Evolutionary conservation across 352 stramenopile genomes (phyloP), one percentile per base, ranked within the genome.

Genomic region (Phytophthora meadii): DNA sequence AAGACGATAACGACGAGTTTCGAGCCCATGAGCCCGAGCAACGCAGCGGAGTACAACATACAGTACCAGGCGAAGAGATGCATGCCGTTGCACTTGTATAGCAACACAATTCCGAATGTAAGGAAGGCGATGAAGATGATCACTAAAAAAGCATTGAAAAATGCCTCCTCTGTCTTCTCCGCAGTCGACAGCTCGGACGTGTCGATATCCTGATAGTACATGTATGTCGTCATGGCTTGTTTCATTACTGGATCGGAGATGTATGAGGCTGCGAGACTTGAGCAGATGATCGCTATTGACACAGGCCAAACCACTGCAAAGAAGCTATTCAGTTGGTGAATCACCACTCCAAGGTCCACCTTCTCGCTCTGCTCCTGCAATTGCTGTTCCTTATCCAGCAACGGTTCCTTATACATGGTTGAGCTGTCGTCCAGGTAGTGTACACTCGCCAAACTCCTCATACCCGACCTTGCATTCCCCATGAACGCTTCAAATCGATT

Each of bases 1-100:
- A 95, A 62, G 3, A 90, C 70, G 46, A 90, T 81, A 15, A 92
- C 72, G n/a, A 85, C 73, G 19, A 97, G 71, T 49, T 92, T 92
- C 41, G 75, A 72, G 28, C 87, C 88, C 3, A 81, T 87, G 47
- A 95, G 70, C 0, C 78, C 83, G 4, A 97, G 81, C 44, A 95
- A 54, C 36, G 68, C 76, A 25, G 76, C 72, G 10, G 82, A 96
- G 56, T 93, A 89, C 41, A 93, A 47, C 48, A 95, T 76, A 58
- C 90, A 89, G 42, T 93, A 97, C 37, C 76, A 79, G 4, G 87
- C 68, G 51, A 93, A 92, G 37, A 89, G 54, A 53, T 70, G 75
- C 74, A 92, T 91, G 61, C 83, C 89, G 61, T 94, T 79, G 64
- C 84, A 88, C 45, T 93, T 94, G 76, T 96, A 96, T 19, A 96